Conservation (phyloP, 2,329 filamentous ascomycete species). For the Xylaria sp. region DNA sequence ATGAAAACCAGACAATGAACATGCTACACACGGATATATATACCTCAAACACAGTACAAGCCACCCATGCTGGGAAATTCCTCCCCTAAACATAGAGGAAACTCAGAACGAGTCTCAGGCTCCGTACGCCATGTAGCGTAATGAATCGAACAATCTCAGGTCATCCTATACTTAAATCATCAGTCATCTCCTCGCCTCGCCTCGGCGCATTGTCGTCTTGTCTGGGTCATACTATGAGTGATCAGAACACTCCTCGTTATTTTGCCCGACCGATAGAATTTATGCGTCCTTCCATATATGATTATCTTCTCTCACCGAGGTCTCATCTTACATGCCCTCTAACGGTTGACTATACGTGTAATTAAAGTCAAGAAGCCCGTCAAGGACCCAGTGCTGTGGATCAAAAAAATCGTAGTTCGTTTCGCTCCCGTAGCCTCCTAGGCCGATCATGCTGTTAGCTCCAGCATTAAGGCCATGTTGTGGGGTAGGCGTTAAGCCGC, state of each 20-base stretch:
- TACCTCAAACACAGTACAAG: constrained; percentile 29
- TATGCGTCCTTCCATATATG: constrained; percentile 10
- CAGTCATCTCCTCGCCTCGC: constrained; percentile 31
- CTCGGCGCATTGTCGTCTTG: constrained; percentile 36
- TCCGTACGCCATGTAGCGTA: constrained; percentile 37
- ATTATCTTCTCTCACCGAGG: neutral
- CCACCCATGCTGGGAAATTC: constrained; percentile 21
- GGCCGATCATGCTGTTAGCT: constrained; percentile 60
- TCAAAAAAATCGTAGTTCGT: constrained; percentile 89
- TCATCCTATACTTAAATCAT: constrained; percentile 37
- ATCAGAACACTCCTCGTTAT: constrained; percentile 18
- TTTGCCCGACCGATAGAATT: constrained; percentile 4
- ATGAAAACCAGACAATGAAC: constrained; percentile 7
- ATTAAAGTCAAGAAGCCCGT: constrained; percentile 84
- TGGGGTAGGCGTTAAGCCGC: constrained; percentile 63
- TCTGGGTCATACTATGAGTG: constrained; percentile 32
- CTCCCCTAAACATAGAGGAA: constrained; percentile 9
- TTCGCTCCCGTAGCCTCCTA: constrained; percentile 67
- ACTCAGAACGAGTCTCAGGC: constrained; percentile 1
- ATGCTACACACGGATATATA: constrained; percentile 33
- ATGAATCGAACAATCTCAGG: constrained; percentile 40
- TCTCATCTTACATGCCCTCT: constrained; percentile 59
- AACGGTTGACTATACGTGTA: constrained; percentile 67
- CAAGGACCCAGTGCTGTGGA: constrained; percentile 92
- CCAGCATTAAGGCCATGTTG: constrained; percentile 57